A percentile compares a stretch with the other conserved stretches of the same genome.
These are phyloP conservation scores for Ploettnerulaceae sp. DNA, from an alignment of 2,329 filamentous ascomycete genomes.

Conservation along the genomic window DNA sequence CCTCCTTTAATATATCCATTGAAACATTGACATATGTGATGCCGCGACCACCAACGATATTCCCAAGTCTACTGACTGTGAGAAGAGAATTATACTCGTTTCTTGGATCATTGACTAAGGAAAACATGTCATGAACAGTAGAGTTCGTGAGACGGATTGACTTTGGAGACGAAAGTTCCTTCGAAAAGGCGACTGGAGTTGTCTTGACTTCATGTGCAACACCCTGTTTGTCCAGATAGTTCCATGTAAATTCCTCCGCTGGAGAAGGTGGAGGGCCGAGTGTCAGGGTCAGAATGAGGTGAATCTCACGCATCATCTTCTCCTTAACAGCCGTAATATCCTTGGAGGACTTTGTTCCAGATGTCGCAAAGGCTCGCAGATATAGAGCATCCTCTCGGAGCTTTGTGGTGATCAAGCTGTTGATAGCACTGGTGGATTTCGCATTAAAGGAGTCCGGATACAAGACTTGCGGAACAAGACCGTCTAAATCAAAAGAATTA, in stretches of 20 bases:
- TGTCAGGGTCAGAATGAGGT: constrained; percentile 75
- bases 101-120: constrained; percentile 79
- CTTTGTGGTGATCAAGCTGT: constrained; percentile 73
- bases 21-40: constrained; percentile 81
- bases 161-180: constrained; percentile 57
- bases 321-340: constrained; percentile 53
- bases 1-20: constrained; percentile 65
- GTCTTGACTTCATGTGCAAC: constrained; percentile 57
- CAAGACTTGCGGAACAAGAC: constrained; percentile 74
- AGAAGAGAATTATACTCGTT: constrained; percentile 68
- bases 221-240: constrained; percentile 66
- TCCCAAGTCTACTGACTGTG: constrained; percentile 74
- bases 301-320: constrained; percentile 73
- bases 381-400: constrained; percentile 78
- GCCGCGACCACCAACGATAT: constrained; percentile 70
- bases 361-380: constrained; percentile 53
- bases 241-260: constrained; percentile 69
- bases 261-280: constrained; percentile 73
- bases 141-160: constrained; percentile 53
- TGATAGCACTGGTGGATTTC: constrained; percentile 63
- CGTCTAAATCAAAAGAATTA: too few relatives aligned
- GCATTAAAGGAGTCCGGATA: constrained; percentile 84
- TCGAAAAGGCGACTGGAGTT: constrained; percentile 68
- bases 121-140: constrained; percentile 66
- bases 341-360: constrained; percentile 17